These are phyloP conservation scores for Lophiostoma macrostomum DNA, from an alignment of 495 filamentous ascomycete species.

Conservation along the genomic window DNA sequence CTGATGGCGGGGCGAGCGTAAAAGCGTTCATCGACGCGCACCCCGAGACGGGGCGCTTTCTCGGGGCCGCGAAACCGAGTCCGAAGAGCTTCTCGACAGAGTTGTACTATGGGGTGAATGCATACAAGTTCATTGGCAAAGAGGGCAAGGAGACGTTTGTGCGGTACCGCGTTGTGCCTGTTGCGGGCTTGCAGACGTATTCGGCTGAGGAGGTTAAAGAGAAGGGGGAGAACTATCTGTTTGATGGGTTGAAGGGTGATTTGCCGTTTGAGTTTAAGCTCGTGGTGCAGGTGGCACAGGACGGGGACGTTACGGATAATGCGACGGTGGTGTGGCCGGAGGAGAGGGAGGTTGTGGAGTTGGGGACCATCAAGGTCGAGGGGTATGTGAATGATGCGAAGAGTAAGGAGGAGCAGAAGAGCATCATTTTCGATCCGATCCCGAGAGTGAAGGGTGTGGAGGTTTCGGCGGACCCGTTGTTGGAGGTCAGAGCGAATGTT, in stretches of 20 bases:
- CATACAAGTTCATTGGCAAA: constrained; percentile 48
- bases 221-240: constrained; percentile 44
- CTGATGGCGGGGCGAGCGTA: constrained; percentile 28
- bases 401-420: constrained; percentile 44
- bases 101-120: constrained; percentile 49
- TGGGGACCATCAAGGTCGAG: constrained; percentile 49
- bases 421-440: constrained; percentile 55
- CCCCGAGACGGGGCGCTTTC: constrained; percentile 47
- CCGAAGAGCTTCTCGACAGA: constrained; percentile 48
- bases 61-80: constrained; percentile 48
- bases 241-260: constrained; percentile 41
- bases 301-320: constrained; percentile 51
- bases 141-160: constrained; percentile 47
- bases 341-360: constrained; percentile 46
- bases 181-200: constrained; percentile 40
- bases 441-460: constrained; percentile 53
- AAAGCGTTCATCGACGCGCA: constrained; percentile 45
- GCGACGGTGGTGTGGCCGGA: constrained; percentile 53
- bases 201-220: constrained; percentile 37
- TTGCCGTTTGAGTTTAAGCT: constrained; percentile 47
- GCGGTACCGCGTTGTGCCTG: constrained; percentile 48
- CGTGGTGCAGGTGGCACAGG: constrained; percentile 49
- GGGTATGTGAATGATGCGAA: constrained; percentile 39
- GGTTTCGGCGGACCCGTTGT: constrained; percentile 49
- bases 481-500: constrained; percentile 51